Evolutionary conservation across 169 alveolate genomes (phyloP).

Genomic region (Babesia sp.): DNA sequence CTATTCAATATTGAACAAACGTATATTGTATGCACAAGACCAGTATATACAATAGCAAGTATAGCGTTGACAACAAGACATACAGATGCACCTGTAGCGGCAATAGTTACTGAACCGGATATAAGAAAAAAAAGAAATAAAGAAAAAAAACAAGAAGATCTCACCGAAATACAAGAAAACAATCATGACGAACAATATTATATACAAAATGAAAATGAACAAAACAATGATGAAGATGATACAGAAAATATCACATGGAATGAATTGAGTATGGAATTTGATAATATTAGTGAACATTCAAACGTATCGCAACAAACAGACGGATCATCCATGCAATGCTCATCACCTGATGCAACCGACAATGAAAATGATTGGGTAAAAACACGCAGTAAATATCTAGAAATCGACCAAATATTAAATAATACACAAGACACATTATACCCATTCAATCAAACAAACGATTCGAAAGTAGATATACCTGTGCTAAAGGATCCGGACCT

Average conservation of each 20-base stretch:
- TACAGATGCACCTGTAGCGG: background rate
- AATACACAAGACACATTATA: background rate
- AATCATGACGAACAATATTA: background rate
- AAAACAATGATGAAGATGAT: background rate
- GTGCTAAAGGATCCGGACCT: conserved; percentile 13
- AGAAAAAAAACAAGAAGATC: background rate
- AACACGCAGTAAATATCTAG: background rate
- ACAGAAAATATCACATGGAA: conserved; percentile 2
- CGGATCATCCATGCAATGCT: background rate
- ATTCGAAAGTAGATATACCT: background rate
- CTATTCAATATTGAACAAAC: conserved; percentile 27
- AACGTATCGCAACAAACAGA: background rate
- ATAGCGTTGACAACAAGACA: background rate
- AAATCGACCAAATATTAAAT: background rate
- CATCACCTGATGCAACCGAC: no score
- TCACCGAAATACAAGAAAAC: background rate
- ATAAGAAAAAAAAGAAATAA: background rate
- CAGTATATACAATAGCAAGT: conserved; percentile 41
- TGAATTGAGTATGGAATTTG: background rate
- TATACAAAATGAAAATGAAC: background rate
- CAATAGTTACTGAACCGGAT: background rate
- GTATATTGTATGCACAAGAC: conserved; percentile 61
- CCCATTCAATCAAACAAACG: background rate
- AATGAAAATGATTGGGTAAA: background rate
- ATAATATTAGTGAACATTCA: background rate